phyloP scores from a whole-genome alignment of 768 basidiomycete species.

The Hortiboletus campestris region DNA sequence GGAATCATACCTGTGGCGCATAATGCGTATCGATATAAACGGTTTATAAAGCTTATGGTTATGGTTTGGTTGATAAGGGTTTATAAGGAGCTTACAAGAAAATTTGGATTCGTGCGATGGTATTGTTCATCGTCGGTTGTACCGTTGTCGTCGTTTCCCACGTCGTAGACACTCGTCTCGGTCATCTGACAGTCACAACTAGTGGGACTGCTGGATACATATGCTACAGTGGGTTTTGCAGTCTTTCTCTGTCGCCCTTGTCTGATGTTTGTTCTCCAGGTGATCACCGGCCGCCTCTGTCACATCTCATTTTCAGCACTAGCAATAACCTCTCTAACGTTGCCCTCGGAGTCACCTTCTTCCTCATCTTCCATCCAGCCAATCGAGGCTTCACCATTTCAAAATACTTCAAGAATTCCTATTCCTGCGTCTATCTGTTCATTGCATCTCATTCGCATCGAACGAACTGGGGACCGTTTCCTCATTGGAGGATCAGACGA shows the following conservation, averaged over 20 bases:
- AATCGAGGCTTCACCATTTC: conserved; percentile 16
- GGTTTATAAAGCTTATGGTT: too few species aligned
- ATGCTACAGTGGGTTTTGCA: conserved; percentile 44
- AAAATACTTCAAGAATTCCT: conserved; percentile 43
- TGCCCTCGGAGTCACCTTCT: not conserved
- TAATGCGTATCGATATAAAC: too few species aligned
- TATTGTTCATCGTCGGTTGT: too few species aligned
- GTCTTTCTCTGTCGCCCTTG: not conserved
- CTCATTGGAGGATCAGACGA: conserved; percentile 77
- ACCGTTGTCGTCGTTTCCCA: too few species aligned
- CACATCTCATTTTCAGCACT: conserved; percentile 45
- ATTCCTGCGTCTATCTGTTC: conserved; percentile 44
- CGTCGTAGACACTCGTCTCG: too few species aligned
- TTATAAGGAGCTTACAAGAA: too few species aligned
- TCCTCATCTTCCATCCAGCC: conserved; percentile 5
- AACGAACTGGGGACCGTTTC: conserved; percentile 56
- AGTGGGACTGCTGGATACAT: too few species aligned
- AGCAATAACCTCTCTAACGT: not conserved
- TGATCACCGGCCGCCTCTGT: conserved; percentile 47
- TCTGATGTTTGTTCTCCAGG: conserved; percentile 34
- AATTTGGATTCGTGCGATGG: too few species aligned
- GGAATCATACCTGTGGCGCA: too few species aligned
- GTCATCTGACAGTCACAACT: too few species aligned
- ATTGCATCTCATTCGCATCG: conserved; percentile 56
- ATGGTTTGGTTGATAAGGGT: too few species aligned